Conservation (phyloP, 345 rosid genomes). For the Sonneratia alba region DNA sequence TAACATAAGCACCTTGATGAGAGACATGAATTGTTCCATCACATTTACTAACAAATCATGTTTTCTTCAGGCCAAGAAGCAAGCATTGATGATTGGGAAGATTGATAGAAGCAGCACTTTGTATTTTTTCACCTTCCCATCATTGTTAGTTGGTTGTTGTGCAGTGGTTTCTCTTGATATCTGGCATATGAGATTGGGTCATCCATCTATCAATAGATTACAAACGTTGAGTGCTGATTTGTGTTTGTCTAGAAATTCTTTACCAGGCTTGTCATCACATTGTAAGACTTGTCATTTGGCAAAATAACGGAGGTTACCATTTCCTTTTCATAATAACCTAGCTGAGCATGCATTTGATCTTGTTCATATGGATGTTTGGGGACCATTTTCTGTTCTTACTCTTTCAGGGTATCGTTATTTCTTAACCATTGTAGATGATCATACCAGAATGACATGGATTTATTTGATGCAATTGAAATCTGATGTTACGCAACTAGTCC, state of each 20-base stretch:
- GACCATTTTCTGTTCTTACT: background rate
- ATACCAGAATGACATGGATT: background rate
- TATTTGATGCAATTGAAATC: background rate
- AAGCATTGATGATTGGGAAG: background rate
- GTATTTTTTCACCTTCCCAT: background rate
- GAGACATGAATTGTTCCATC: no score
- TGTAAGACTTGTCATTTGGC: background rate
- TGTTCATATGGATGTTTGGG: background rate
- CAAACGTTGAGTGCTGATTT: background rate
- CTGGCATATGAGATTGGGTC: background rate
- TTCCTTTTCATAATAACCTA: no score
- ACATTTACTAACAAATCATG: no score
- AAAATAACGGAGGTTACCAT: background rate
- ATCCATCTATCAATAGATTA: background rate
- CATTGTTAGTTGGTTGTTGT: no score
- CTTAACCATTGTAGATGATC: background rate
- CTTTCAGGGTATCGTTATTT: background rate
- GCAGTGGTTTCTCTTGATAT: background rate
- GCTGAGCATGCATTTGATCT: background rate
- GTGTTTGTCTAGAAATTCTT: background rate
- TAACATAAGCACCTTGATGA: no score
- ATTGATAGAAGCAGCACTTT: background rate
- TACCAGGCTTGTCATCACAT: background rate
- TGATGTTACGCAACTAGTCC: background rate
- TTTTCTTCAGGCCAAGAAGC: no score